A percentile compares a stretch with the other conserved stretches of the same genome.
Evolutionary conservation across 106 monocot genomes (phyloP).

Genomic region (Dendrobium huoshanense): DNA sequence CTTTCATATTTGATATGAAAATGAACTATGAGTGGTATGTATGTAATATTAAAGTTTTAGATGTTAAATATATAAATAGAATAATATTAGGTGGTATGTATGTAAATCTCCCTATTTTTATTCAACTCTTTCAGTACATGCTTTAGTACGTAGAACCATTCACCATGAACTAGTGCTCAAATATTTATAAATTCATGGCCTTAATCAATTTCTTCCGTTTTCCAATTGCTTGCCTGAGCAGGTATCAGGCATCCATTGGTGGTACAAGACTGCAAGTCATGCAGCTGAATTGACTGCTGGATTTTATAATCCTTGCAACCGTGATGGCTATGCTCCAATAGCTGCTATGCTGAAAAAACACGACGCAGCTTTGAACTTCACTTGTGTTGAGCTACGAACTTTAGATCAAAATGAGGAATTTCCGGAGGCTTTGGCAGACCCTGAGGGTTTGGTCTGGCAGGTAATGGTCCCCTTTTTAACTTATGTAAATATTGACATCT

Average conservation of each 20-base stretch:
- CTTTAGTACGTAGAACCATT: background rate
- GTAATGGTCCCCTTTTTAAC: constrained; percentile 16
- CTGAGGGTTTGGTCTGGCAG: constrained; percentile 96
- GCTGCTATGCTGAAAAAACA: constrained; percentile 74
- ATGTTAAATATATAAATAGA: no score
- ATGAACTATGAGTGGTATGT: no score
- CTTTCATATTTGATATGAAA: no score
- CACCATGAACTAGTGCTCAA: background rate
- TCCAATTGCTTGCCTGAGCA: constrained; percentile 21
- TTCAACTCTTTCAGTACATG: background rate
- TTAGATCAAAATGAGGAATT: constrained; percentile 71
- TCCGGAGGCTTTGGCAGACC: constrained; percentile 83
- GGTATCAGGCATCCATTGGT: constrained; percentile 92
- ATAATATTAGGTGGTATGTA: no score
- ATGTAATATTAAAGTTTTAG: no score
- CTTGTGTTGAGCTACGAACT: constrained; percentile 73
- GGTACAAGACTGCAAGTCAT: constrained; percentile 97
- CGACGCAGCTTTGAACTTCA: constrained; percentile 61
- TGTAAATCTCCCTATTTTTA: no score
- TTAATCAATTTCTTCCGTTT: background rate
- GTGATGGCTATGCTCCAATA: constrained; percentile 86
- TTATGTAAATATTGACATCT: background rate
- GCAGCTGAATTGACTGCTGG: constrained; percentile 90
- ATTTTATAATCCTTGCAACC: constrained; percentile 89
- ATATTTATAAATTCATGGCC: background rate